Conservation (phyloP, 78 protist genomes). For the Dictyostelium brefeldianum region DNA sequence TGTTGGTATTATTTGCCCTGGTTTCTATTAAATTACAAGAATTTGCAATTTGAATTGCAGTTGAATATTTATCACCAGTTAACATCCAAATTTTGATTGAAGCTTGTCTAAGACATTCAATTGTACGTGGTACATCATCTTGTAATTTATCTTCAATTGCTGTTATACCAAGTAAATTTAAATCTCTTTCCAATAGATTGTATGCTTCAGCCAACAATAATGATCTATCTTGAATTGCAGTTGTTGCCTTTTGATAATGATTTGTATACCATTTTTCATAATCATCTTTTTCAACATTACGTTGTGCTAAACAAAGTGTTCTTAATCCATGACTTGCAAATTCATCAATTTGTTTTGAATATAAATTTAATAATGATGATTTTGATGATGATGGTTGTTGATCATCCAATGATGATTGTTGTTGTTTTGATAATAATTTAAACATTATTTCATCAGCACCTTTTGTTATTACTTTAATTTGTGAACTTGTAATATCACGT, state of each 20-base stretch:
- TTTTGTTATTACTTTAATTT: conserved; percentile 77
- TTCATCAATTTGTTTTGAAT: conserved; percentile 58
- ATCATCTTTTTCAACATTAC: conserved; percentile 61
- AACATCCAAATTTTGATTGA: conserved; percentile 97
- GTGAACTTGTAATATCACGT: neutral
- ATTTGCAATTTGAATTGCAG: conserved; percentile 96
- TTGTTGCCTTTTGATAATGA: conserved; percentile 36
- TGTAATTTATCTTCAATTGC: conserved; percentile 98
- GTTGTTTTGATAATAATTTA: neutral
- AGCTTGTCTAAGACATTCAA: conserved; percentile 83
- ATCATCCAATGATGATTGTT: neutral
- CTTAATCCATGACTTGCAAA: conserved; percentile 91
- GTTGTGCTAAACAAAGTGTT: conserved; percentile 90
- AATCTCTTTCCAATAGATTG: conserved; percentile 80
- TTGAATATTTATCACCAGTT: conserved; percentile 98
- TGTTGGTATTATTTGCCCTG: neutral
- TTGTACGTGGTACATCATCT: conserved; percentile 88
- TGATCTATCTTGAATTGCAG: conserved; percentile 29
- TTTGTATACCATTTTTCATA: conserved; percentile 76
- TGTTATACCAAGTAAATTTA: conserved; percentile 94
- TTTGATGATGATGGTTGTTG: neutral
- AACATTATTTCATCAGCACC: conserved; percentile 91
- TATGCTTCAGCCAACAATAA: conserved; percentile 21
- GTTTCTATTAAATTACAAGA: conserved; percentile 88
- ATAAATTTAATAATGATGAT: neutral